Percentiles rank a stretch among this genome's conserved stretches.
These are phyloP conservation scores for Taphrina sp. DNA, from an alignment of 1,139 yeast genomes.

Conservation along the genomic window DNA sequence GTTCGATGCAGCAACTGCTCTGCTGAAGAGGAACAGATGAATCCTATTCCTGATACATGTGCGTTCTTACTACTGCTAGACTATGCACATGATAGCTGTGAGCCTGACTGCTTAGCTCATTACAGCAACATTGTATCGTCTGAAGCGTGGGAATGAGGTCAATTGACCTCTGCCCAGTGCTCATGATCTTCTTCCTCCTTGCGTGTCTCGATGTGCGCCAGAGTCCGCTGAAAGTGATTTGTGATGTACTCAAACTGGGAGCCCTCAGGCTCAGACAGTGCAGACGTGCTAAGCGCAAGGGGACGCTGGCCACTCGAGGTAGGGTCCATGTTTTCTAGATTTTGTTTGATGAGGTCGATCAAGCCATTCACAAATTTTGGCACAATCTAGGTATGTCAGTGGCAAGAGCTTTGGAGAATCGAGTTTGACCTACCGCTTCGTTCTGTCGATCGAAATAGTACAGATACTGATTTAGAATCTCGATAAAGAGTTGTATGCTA, in stretches of 20 bases:
- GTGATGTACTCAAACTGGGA: constrained; percentile 36
- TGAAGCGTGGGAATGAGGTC: too few relatives aligned
- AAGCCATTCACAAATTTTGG: constrained; percentile 74
- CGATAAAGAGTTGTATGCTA: constrained; percentile 79
- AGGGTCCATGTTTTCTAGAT: constrained; percentile 57
- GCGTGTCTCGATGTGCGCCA: constrained; percentile 65
- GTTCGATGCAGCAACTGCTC: too few relatives aligned
- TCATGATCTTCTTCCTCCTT: constrained; percentile 52
- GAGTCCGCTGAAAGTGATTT: constrained; percentile 63
- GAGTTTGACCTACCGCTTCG: constrained; percentile 58
- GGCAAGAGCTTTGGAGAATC: background rate
- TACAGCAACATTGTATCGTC: too few relatives aligned
- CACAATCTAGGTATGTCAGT: constrained; percentile 16
- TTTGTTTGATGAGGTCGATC: constrained; percentile 77
- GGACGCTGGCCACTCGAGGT: constrained; percentile 46
- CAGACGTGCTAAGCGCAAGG: constrained; percentile 32
- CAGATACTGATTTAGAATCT: constrained; percentile 78
- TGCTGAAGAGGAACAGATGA: too few relatives aligned
- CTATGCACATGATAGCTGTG: too few relatives aligned
- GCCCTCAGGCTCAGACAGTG: constrained; percentile 33
- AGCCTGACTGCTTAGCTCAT: too few relatives aligned
- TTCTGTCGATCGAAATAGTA: constrained; percentile 85
- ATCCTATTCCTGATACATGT: too few relatives aligned
- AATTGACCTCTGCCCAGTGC: too few relatives aligned
- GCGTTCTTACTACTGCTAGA: too few relatives aligned